Evolutionary conservation across 208 protist species (phyloP).

Genomic region (Herpetomonas samuelpessoai): DNA sequence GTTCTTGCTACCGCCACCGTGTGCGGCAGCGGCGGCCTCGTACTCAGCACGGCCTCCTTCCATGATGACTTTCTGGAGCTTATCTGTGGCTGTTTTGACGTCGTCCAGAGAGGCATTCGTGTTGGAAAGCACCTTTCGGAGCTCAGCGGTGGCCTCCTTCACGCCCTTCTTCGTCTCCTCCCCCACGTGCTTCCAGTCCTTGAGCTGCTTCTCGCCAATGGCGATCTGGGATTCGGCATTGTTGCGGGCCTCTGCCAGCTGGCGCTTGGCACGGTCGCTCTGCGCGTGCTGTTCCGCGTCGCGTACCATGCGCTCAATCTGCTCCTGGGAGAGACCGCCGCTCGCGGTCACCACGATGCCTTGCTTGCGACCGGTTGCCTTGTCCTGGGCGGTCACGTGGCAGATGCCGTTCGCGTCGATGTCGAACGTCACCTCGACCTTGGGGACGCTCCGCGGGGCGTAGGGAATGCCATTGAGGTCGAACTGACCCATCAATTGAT

Average conservation of each 20-base stretch:
- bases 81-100: constrained; percentile 42
- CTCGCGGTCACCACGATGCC: constrained; percentile 94
- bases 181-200: constrained; percentile 85
- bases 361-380: constrained; percentile 94
- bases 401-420: constrained; percentile 99
- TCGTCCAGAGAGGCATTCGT: constrained; percentile 67
- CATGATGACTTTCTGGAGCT: constrained; percentile 86
- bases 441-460: constrained; percentile 81
- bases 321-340: constrained; percentile 70
- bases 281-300: constrained; percentile 82
- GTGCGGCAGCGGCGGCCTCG: constrained; percentile 63
- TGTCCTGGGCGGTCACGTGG: constrained; percentile 97
- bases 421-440: constrained; percentile 98
- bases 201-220: constrained; percentile 71
- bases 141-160: constrained; percentile 38
- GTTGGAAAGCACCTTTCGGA: constrained; percentile 71
- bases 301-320: constrained; percentile 89
- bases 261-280: constrained; percentile 68
- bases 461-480: constrained; percentile 92
- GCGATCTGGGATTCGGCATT: constrained; percentile 69
- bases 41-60: constrained; percentile 76
- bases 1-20: constrained; percentile 18
- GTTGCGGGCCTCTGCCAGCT: constrained; percentile 83
- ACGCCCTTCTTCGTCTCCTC: constrained; percentile 74
- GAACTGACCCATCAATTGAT: constrained; percentile 96